phyloP scores from a whole-genome alignment of 345 rosid genomes.

The Punica granatum region DNA sequence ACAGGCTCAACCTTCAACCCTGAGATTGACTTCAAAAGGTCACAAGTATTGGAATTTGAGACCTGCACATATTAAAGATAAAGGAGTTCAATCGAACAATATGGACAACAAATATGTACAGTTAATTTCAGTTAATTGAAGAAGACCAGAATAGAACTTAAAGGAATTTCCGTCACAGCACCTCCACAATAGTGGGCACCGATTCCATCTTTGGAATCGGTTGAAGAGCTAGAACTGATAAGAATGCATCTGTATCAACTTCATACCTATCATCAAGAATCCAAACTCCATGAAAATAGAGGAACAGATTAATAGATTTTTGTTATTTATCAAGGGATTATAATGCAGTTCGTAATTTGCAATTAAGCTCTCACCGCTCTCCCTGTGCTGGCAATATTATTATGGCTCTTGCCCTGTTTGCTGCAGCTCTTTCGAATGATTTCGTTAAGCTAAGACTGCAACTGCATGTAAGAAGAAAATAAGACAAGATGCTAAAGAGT shows the following conservation, averaged over 20 bases:
- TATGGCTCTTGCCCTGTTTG: conserved; percentile 75
- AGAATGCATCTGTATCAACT: conserved; percentile 85
- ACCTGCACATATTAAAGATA: conserved; percentile 41
- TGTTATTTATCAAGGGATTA: background rate
- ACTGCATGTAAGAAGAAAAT: conserved; percentile 35
- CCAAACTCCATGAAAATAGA: conserved; percentile 17
- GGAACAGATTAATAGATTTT: background rate
- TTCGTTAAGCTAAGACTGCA: conserved; percentile 86
- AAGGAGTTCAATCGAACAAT: background rate
- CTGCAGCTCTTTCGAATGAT: conserved; percentile 91
- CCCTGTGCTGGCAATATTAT: conserved; percentile 79
- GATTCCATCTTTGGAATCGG: conserved; percentile 63
- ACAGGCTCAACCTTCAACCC: conserved; percentile 89
- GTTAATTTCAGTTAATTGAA: background rate
- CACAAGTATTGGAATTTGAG: conserved; percentile 64
- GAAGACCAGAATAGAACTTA: background rate
- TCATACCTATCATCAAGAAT: conserved; percentile 58
- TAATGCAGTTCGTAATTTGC: background rate
- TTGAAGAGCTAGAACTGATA: conserved; percentile 92
- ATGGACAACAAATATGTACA: background rate
- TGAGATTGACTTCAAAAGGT: conserved; percentile 78
- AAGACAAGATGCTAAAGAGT: background rate
- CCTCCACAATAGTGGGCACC: conserved; percentile 95
- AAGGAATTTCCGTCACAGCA: conserved; percentile 11
- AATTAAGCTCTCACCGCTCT: conserved; percentile 51